Base-by-base conservation (phyloP, 371 early-diverging fungal species). In the Mortierella sp. region DNA sequence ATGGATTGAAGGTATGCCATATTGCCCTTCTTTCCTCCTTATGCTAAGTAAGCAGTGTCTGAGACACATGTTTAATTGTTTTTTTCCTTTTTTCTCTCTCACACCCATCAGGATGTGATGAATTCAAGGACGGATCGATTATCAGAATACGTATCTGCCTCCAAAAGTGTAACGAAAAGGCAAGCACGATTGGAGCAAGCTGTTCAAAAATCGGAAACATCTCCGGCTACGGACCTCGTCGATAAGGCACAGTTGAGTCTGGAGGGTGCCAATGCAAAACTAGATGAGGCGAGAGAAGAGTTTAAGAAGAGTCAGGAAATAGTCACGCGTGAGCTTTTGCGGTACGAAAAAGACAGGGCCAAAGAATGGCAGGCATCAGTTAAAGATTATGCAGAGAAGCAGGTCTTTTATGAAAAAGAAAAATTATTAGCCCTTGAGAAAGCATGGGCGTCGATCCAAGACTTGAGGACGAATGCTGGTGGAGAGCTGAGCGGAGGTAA, bases 101-200 rank as follows among this genome's bases (percentile, higher is more conserved):
- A 9, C 9, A 45, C 4, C 47, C 13, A 11, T 21, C 59, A 88
- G 88, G 84, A 83, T 33, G 84, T 88, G 2, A 88, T 90, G 77
- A 90, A 90, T 67, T 69, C 84, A 24, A 84, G 91, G 36, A 89
- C 88, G 16, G 85, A 87, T 32, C 86, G 87, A 43, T 36, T 90
- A 58, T 87, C 87, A 70, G 89, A 90, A 1, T 90, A 89, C 72
- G 89, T 86, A 13, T 86, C 88, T 15, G 87, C 86, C 10, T 61
- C 87, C 16, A 90, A 90, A 87, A 87, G 69, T 75, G 88, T 53
- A 81, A 87, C 63, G 66, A 86, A 64, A 70, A 88, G 32, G 84
- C 75, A 80, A 47, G 58, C 84, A 33, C 87, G 85, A 36, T 50
- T 88, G 28, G 88, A 88, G 61, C 67, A 87, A 24, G 84, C 86